Base-by-base conservation (phyloP, 2,329 filamentous ascomycete species). In the Diaporthe australafricana region DNA sequence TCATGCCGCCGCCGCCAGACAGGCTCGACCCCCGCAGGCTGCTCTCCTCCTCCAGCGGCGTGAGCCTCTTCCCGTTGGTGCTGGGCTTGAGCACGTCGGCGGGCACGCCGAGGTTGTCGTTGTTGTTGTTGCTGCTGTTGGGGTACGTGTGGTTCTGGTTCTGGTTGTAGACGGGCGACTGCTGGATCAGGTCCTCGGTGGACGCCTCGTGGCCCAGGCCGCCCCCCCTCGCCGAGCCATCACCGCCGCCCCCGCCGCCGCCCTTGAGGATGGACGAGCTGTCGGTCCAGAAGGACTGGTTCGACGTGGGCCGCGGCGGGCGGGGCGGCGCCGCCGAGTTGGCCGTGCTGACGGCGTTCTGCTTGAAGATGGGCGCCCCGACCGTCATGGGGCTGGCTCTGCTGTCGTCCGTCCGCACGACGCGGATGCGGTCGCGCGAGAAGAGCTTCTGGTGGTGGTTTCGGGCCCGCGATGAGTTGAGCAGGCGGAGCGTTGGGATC, bases 401-500 rank as follows among this genome's bases (percentile, higher is more conserved):
- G 48, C 52, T 40, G 52, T 47, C 50, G 42, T 52, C 48, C 2
- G 55, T 45, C 8, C 50, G 52, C 30, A 66, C 38, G 52, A 57
- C 25, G 52, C 42, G 62, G 52, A 71, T 68, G 25, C 42, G 42
- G 40, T 48, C 66, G 56, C 45, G 62, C 22, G 70, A 52, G 48
- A 56, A 47, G 62, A 45, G 62, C 22, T 40, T 53, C 32, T 47
- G 35, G 48, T 55, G 27, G 32, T 42, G 40, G 25, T 11, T 45
- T 25, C n/a, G 9, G 14, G 22, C 17, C 16, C 25, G 40, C 0
- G 70, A 32, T 2, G 70, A 17, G 22, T 35, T 32, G 17, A 71
- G 63, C 42, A 71, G 62, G 42, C 62, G 70, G 1, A 71, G 62
- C 25, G 70, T 66, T 17, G 70, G 70, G 32, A 71, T 38, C 17